Conservation (phyloP, 2,329 filamentous ascomycete species). For the Cladophialophora bantiana region DNA sequence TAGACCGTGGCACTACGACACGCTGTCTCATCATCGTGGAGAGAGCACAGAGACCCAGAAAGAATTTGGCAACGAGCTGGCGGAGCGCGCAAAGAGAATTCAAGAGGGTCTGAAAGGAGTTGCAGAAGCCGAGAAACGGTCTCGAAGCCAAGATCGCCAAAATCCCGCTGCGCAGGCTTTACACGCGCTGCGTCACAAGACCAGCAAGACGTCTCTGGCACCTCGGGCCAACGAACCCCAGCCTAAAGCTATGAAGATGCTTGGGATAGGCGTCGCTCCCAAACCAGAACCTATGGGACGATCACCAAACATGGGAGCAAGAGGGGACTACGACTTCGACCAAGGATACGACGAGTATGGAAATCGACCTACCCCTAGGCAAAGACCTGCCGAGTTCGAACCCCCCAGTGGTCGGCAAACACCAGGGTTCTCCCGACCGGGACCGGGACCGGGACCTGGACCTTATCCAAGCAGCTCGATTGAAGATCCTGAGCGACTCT, state of each 20-base stretch:
- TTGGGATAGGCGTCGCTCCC: slow-evolving; percentile 45
- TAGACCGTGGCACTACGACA: slow-evolving; percentile 50
- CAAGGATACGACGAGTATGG: slow-evolving; percentile 26
- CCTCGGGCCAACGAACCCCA: slow-evolving; percentile 43
- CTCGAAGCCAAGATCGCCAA: slow-evolving; percentile 50
- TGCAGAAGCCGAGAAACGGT: slow-evolving; percentile 52
- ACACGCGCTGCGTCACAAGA: slow-evolving; percentile 53
- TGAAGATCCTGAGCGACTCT: slow-evolving; percentile 31
- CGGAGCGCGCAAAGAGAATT: slow-evolving; percentile 55
- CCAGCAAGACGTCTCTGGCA: slow-evolving; percentile 45
- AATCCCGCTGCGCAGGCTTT: slow-evolving; percentile 49
- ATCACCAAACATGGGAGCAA: slow-evolving; percentile 23
- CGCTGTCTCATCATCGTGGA: slow-evolving; percentile 51
- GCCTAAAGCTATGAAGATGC: slow-evolving; percentile 51
- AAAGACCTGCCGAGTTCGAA: slow-evolving; percentile 27
- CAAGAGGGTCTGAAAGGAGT: slow-evolving; percentile 57
- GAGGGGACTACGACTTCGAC: slow-evolving; percentile 21
- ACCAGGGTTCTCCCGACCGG: slow-evolving; percentile 23
- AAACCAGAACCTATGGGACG: slow-evolving; percentile 19
- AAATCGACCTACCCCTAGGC: slow-evolving; percentile 20
- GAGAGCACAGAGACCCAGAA: slow-evolving; percentile 58
- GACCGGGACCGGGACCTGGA: neutral
- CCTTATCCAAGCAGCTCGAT: slow-evolving; percentile 11
- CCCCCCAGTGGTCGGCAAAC: slow-evolving; percentile 22
- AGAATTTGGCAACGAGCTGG: slow-evolving; percentile 58